Base-by-base conservation (phyloP, 164 flowering plant species). In the Sextonia rubra region DNA sequence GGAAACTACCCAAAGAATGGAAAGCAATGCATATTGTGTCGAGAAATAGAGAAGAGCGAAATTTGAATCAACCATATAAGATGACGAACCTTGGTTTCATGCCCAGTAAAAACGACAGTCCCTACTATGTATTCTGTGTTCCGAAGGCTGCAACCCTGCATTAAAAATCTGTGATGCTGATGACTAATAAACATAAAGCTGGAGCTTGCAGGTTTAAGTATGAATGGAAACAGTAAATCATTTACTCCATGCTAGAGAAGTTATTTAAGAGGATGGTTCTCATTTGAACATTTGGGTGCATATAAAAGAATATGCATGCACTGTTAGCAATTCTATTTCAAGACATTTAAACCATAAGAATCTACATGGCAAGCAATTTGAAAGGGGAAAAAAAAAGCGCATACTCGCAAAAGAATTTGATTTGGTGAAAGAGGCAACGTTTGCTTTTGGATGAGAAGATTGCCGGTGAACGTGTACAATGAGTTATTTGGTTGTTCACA, bases 401-500 rank as follows among this genome's bases (percentile, higher is more conserved):
- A 71, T 89, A 95, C 99, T 70, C 99, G 83, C 79, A 95, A 71
- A 14, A 95, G 83, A 81, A 93, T 63, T 76, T 95, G 97, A 80
- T 93, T 91, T 44, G 99, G 99, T 79, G 86, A 75, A 80, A 95
- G 88, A 18, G 99, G 97, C 70, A 95, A 75, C 47, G 94, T 92
- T 77, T 95, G 99, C 80, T 93, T 91, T 68, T 89, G 83, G 70
- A 86, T 47, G 14, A 93, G 82, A 81, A 95, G 89, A 79, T 95
- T 95, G 68, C 99, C 98, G 44, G 97, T 93, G 80, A 90, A 95
- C 22, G 99, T 95, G 85, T 95, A 95, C 78, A 95, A 73, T 1
- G 99, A 95, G 82, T 95, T 95, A 78, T 95, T 95, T 62, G 99
- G 98, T 78, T 95, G 96, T 76, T 95, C 99, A 76, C 99, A 95